phyloP scores from a whole-genome alignment of 768 basidiomycete species.

The Pleurotus cornucopiae region DNA sequence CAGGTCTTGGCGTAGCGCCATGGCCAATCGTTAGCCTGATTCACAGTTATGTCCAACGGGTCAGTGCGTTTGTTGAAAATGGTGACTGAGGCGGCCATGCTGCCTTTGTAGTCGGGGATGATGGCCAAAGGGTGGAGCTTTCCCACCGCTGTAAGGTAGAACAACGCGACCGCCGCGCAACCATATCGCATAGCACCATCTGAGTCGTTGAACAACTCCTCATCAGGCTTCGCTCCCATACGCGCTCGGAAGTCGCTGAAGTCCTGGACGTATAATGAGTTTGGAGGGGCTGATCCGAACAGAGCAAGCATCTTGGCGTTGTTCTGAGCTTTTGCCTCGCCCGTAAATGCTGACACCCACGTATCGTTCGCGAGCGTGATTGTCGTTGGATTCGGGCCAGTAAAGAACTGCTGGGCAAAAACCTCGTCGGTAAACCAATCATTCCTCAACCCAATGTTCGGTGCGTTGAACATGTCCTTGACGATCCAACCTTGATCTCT shows the following conservation, averaged over 20 bases:
- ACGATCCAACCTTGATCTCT: neutral
- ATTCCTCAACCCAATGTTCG: constrained; percentile 23
- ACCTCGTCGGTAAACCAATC: constrained; percentile 28
- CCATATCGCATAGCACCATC: constrained; percentile 17
- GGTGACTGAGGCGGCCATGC: constrained; percentile 20
- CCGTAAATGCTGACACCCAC: constrained; percentile 18
- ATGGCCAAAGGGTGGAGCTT: constrained; percentile 26
- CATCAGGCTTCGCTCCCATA: constrained; percentile 14
- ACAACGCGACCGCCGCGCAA: constrained; percentile 24
- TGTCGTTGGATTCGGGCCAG: constrained; percentile 24
- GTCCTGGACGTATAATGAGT: constrained; percentile 19
- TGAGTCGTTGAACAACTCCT: constrained; percentile 5
- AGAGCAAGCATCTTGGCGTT: constrained; percentile 12
- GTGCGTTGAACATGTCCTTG: constrained; percentile 18
- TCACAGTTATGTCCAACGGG: constrained; percentile 1
- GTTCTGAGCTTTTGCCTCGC: constrained; percentile 12
- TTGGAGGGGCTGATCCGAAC: constrained; percentile 5
- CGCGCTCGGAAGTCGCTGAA: constrained; percentile 21
- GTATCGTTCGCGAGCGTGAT: constrained; percentile 16
- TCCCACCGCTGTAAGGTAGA: constrained; percentile 20
- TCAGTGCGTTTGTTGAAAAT: constrained; percentile 23
- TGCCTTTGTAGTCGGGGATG: constrained; percentile 23
- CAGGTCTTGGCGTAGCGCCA: constrained; percentile 30
- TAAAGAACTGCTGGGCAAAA: constrained; percentile 26
- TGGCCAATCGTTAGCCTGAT: constrained; percentile 23